Conservation (phyloP, 345 rosid species). For the Rhodamnia argentea region DNA sequence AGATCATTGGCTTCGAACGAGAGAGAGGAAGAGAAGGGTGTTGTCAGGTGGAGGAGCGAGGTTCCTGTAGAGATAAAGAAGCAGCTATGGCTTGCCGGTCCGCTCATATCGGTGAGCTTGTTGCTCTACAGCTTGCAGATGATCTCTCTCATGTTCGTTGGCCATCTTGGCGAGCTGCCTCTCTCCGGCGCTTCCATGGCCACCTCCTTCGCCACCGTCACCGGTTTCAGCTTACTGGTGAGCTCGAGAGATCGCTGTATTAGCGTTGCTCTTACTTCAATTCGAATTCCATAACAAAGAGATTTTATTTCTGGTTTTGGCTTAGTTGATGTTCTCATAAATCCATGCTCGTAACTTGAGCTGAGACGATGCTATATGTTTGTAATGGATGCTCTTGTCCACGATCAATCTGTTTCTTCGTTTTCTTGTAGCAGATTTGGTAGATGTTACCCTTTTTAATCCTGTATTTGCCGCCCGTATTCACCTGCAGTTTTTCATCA, state of each 20-base stretch:
- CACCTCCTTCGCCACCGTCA: conserved; percentile 50
- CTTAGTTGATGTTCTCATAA: not conserved
- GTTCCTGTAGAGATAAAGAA: conserved; percentile 39
- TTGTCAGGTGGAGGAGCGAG: not conserved
- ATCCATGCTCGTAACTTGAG: not conserved
- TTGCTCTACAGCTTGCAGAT: conserved; percentile 34
- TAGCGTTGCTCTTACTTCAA: no score
- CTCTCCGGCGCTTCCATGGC: conserved; percentile 71
- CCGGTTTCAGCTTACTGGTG: conserved; percentile 55
- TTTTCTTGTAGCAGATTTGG: not conserved
- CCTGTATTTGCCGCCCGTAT: not conserved
- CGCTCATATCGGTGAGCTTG: conserved; percentile 27
- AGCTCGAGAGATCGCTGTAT: not conserved
- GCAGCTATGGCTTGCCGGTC: conserved; percentile 60
- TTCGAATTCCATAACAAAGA: not conserved
- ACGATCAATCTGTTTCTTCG: not conserved
- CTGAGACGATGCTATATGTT: not conserved
- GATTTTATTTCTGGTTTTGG: not conserved
- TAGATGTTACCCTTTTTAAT: not conserved
- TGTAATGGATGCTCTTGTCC: not conserved
- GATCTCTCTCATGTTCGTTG: conserved; percentile 60
- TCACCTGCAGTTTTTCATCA: not conserved
- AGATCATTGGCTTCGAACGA: not conserved
- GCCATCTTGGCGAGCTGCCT: conserved; percentile 45
- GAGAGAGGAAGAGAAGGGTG: not conserved